Evolutionary conservation across 805 yeast genomes (phyloP), one percentile per base, ranked within the genome.

Genomic region (Barnettozyma salicaria): DNA sequence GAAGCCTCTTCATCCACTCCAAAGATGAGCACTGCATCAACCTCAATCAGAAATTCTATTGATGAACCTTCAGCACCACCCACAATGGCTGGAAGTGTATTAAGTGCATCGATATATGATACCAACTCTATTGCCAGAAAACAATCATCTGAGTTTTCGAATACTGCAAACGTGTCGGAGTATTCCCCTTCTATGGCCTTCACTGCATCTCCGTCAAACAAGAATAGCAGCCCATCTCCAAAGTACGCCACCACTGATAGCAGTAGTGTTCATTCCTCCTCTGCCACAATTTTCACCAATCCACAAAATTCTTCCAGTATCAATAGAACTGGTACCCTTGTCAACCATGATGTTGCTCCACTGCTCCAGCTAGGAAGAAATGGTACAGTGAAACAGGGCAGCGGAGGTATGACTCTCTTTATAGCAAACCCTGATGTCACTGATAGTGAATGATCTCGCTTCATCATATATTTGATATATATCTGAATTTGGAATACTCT

Each of bases 351-450:
- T 19, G 31, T 45, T 3, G 12, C 33, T 3, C 51, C 49, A 9
- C 45, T 40, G 16, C 27, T 44, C 7, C 53, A 50, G 3, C 36
- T 65, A 21, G 56, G 53, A 6, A 50, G 70, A 39, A 45, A 49
- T 24, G 59, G 60, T 6, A 63, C 70, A 24, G 61, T 65, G 3
- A 50, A 63, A 10, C 62, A 56, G 6, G 54, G 56, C 6, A 61
- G 42, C 57, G 14, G 54, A 6, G 44, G 56, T 18, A 72, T 74
- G 49, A 63, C 67, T 18, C 58, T 78, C 39, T 70, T 64, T 31
- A 65, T 78, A 34, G 82, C 80, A 14, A 78, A 78, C 41, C 84
- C 84, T 0, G 84, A 69, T 27, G 55, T 13, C 18, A 33, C 58
- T 32, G 74, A 69, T 39, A 63, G 64, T 37, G 70, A 64, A 3